These are phyloP conservation scores for Conoideocrella luteorostrata DNA, from an alignment of 2,329 filamentous ascomycete genomes.

Conservation along the genomic window DNA sequence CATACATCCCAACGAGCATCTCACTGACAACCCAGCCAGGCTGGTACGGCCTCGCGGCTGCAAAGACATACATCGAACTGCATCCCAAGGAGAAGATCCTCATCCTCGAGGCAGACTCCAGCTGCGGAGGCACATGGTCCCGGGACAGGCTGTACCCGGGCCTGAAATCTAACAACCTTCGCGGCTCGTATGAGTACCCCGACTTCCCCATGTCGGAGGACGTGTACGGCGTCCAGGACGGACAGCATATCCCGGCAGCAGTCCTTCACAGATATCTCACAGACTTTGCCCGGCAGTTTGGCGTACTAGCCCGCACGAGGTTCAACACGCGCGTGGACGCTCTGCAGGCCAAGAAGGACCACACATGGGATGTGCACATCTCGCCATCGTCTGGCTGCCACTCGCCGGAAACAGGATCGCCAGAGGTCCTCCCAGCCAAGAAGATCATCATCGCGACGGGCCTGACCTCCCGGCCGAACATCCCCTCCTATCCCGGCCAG, in stretches of 20 bases:
- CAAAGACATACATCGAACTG: slow-evolving; percentile 45
- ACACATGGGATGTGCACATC: slow-evolving; percentile 14
- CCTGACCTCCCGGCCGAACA: slow-evolving; percentile 36
- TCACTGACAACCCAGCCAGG: slow-evolving; percentile 20
- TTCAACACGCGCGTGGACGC: slow-evolving; percentile 44
- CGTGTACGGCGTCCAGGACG: slow-evolving; percentile 31
- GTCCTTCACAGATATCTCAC: slow-evolving; percentile 31
- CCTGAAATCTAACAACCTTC: slow-evolving; percentile 58
- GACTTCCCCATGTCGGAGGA: slow-evolving; percentile 54
- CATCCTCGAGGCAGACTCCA: slow-evolving; percentile 43
- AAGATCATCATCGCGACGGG: slow-evolving; percentile 47
- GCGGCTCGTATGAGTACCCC: slow-evolving; percentile 56
- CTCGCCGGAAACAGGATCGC: not conserved
- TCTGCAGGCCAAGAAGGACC: slow-evolving; percentile 22
- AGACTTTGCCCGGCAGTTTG: slow-evolving; percentile 36
- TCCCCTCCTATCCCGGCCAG: slow-evolving; percentile 31
- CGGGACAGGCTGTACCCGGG: slow-evolving; percentile 51
- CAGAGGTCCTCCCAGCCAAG: slow-evolving; percentile 1
- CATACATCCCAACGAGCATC: not conserved
- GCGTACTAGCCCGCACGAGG: slow-evolving; percentile 39
- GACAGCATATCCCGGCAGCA: slow-evolving; percentile 29
- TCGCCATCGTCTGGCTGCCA: not conserved
- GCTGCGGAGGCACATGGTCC: slow-evolving; percentile 55
- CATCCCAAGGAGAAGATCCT: slow-evolving; percentile 39
- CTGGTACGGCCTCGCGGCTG: slow-evolving; percentile 44